Evolutionary conservation across 106 monocot genomes (phyloP), one percentile per base, ranked within the genome.

Genomic region (Agapanthus africanus): DNA sequence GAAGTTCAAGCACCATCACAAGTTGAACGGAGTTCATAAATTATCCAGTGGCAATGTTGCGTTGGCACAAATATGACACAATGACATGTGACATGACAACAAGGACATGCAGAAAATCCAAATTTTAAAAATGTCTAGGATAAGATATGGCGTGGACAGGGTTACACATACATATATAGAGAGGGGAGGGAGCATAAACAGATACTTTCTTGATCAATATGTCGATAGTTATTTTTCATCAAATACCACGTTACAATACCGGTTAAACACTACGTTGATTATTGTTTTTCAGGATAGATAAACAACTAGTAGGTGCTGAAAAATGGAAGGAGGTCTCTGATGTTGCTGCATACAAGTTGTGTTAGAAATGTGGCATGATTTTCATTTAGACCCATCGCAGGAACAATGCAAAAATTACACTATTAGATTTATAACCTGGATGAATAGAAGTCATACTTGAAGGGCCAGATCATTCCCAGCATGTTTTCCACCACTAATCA

Each of bases 401-500:
- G 18, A 47, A 34, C n/a, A 50, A 40, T 10, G 16, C 11, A 11
- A 64, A 38, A 6, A 21, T 0, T 37, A 63, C 18, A 63, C 33
- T 18, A 5, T 38, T 39, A 63, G 8, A 50, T 64, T 16, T 59
- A 74, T 77, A 81, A 86, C 64, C 78, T 78, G 81, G 54, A 79
- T 67, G 54, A 71, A 28, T 62, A 74, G 27, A 69, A 18, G 77
- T 83, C 85, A 84, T 90, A 93, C 97, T 81, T 99, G 84, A 42
- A 74, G 75, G 66, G 85, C 80, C 62, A 99, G 70, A 82, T 77
- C 83, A 83, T 93, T 93, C 67, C 82, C 89, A 79, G 89, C 88
- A 84, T 87, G 97, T 65, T 83, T 92, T 74, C 97, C 92, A 37
- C 97, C 87, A 80, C 75, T 90, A 66, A 97, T 87, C 42, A 92